Evolutionary conservation across 1,284 basidiomycete genomes (phyloP), one percentile per base, ranked within the genome.

Genomic region (Singerocomus rubriflavus): DNA sequence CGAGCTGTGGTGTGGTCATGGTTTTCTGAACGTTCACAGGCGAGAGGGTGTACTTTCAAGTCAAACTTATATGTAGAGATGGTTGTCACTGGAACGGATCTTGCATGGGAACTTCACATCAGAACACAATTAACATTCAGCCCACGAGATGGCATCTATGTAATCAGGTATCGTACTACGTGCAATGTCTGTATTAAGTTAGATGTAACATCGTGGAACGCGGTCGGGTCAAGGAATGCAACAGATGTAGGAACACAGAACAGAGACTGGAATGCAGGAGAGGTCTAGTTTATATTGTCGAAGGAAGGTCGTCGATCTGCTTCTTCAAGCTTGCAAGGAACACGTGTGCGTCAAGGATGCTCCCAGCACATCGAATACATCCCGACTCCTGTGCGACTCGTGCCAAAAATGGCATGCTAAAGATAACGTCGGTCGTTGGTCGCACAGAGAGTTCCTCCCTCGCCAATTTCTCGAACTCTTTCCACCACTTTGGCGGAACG

Each of bases 1-100:
- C 92, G 48, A 94, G 84, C 62, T 91, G 84, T 44, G 87, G 80
- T 46, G 76, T 80, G 44, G 79, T 59, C 80, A 81, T 82, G 57
- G 17, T 46, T 55, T 63, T 51, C 21, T 57, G 40, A 30, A 11
- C 34, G 43, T 43, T 26, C 21, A 29, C 27, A 32, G 21, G 21
- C 21, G 4, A 21, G 21, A 38, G 14, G 17, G 11, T 30, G 10
- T 9, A 10, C 32, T 46, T 46, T 16, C 33, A 37, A 6, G 30
- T 36, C 35, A 31, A 38, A 34, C 3, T 34, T 44, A 29, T 30
- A 8, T 32, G 13, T 7, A 26, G 41, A 25, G 30, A 21, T 38
- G 17, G 16, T 30, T 25, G 12, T 25, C 9, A 33, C 33, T 42
- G 43, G 42, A 36, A 44, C 59, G 56, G 56, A 58, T 52, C 57